A percentile compares a stretch with the other conserved stretches of the same genome.
phyloP scores from a whole-genome alignment of 192 early-diverging fungal genomes.

The Dissophora ornata region DNA sequence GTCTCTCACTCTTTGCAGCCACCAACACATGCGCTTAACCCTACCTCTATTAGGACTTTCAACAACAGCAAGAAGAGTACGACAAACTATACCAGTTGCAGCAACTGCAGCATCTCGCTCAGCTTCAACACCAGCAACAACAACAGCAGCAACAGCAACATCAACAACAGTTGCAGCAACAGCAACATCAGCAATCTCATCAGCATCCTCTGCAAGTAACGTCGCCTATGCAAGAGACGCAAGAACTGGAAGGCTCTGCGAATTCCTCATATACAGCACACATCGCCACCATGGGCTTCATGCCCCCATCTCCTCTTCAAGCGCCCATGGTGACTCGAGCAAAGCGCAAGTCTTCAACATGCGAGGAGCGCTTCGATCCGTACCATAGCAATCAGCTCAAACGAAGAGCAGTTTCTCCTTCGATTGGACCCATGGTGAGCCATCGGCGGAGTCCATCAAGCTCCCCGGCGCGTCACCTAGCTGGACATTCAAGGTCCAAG shows the following conservation, averaged over 20 bases:
- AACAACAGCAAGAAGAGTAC: slow-evolving; percentile 42
- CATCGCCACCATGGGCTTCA: slow-evolving; percentile 9
- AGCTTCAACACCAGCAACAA: slow-evolving; percentile 21
- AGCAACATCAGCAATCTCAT: slow-evolving; percentile 7
- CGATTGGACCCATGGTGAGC: slow-evolving; percentile 37
- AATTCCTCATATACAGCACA: slow-evolving; percentile 9
- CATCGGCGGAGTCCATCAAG: slow-evolving; percentile 42
- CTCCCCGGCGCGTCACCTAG: slow-evolving; percentile 40
- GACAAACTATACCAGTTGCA: slow-evolving; percentile 35
- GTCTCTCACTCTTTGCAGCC: no score
- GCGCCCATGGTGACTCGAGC: slow-evolving; percentile 20
- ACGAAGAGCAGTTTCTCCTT: slow-evolving; percentile 48
- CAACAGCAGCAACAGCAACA: slow-evolving; percentile 23
- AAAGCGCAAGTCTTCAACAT: slow-evolving; percentile 52
- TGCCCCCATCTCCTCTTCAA: slow-evolving; percentile 30
- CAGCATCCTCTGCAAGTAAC: slow-evolving; percentile 28
- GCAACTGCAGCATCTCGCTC: slow-evolving; percentile 25
- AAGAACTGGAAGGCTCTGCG: not conserved
- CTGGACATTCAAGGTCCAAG: slow-evolving; percentile 37
- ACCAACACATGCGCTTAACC: no score
- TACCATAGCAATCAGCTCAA: slow-evolving; percentile 47
- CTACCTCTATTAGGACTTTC: slow-evolving; percentile 26
- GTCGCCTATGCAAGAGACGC: slow-evolving; percentile 8
- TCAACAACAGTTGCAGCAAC: slow-evolving; percentile 21
- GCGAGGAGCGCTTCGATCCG: slow-evolving; percentile 49